phyloP scores from a whole-genome alignment of 805 yeast genomes.

The Debaryomyces prosopidis region DNA sequence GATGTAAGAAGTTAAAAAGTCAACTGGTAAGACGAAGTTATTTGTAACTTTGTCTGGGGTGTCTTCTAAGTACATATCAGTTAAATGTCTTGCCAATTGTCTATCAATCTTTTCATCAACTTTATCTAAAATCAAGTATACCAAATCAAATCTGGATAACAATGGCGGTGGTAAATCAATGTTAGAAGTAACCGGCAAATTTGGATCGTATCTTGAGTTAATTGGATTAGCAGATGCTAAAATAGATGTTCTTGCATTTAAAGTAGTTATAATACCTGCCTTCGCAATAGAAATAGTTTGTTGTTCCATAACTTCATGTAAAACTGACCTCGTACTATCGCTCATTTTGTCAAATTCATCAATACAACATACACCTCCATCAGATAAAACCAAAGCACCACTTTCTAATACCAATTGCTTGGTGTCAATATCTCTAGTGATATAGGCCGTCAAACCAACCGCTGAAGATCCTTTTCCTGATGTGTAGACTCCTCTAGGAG shows the following conservation, averaged over 20 bases:
- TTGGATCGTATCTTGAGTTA: slow-evolving; percentile 93
- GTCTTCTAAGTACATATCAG: slow-evolving; percentile 90
- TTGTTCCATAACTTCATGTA: slow-evolving; percentile 99
- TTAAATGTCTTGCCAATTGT: slow-evolving; percentile 84
- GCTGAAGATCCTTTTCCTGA: slow-evolving; percentile 99
- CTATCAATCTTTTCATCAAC: slow-evolving; percentile 86
- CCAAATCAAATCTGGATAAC: slow-evolving; percentile 91
- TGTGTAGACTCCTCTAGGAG: slow-evolving; percentile 97
- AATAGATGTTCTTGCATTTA: slow-evolving; percentile 94
- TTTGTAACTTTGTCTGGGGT: slow-evolving; percentile 68
- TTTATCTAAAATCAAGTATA: slow-evolving; percentile 86
- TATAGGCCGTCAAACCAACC: slow-evolving; percentile 96
- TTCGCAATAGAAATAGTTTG: slow-evolving; percentile 98
- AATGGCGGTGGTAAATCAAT: slow-evolving; percentile 97
- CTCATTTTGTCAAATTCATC: slow-evolving; percentile 99
- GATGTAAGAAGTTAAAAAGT: slow-evolving; percentile 82
- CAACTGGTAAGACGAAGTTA: slow-evolving; percentile 77
- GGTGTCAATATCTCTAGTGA: slow-evolving; percentile 92
- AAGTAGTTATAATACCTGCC: slow-evolving; percentile 96
- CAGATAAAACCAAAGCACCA: slow-evolving; percentile 95
- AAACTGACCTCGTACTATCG: slow-evolving; percentile 88
- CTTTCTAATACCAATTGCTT: slow-evolving; percentile 90
- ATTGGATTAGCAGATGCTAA: slow-evolving; percentile 97
- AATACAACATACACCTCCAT: slow-evolving; percentile 98
- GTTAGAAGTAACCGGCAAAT: slow-evolving; percentile 89